Evolutionary conservation across 2,329 filamentous ascomycete species (phyloP).

Genomic region (Fusarium newnesense): DNA sequence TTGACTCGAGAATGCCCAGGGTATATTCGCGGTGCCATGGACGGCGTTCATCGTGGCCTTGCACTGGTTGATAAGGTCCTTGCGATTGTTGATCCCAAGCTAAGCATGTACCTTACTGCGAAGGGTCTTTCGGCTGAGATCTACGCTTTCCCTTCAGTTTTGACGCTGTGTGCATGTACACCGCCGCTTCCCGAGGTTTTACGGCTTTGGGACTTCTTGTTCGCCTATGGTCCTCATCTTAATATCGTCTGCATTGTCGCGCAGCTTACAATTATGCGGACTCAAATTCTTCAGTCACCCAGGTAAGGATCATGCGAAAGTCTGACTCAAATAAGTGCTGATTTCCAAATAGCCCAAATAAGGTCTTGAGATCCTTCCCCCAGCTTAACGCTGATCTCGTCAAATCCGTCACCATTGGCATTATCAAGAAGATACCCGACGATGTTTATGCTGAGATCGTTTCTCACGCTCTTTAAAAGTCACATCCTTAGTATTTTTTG

Average conservation of each 20-base stretch:
- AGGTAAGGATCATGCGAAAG: constrained; percentile 65
- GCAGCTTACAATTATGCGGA: constrained; percentile 88
- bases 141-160: constrained; percentile 94
- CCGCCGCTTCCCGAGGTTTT: constrained; percentile 94
- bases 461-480: constrained; percentile 76
- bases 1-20: constrained; percentile 90
- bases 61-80: constrained; percentile 92
- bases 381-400: constrained; percentile 84
- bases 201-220: constrained; percentile 95
- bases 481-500: neutral
- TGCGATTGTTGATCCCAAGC: constrained; percentile 88
- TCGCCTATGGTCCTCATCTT: constrained; percentile 93
- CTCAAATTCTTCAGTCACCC: constrained; percentile 82
- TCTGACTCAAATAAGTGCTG: constrained; percentile 21
- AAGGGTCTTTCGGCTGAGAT: constrained; percentile 93
- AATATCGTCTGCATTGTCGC: constrained; percentile 98
- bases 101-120: constrained; percentile 83
- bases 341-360: constrained; percentile 78
- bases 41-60: constrained; percentile 92
- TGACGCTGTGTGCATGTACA: constrained; percentile 95
- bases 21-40: constrained; percentile 96
- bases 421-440: constrained; percentile 89
- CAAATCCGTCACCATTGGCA: constrained; percentile 84
- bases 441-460: constrained; percentile 93
- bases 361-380: constrained; percentile 88